Evolutionary conservation across 805 yeast genomes (phyloP), one percentile per base, ranked within the genome.

Genomic region (Nakazawaea ambrosiae): DNA sequence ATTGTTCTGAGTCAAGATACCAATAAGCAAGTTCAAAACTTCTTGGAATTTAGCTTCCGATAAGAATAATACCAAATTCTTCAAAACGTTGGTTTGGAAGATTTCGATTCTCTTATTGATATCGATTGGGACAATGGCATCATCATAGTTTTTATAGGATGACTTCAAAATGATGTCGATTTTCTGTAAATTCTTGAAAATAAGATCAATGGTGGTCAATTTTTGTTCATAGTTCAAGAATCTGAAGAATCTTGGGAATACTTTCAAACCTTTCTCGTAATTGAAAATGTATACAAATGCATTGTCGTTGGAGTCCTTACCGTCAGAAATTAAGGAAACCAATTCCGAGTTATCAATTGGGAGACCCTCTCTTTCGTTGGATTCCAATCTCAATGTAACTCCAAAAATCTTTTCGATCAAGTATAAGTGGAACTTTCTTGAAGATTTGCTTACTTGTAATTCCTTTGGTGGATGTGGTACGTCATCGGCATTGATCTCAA

Each of bases 231-330:
- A 70, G 28, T 75, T 65, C 51, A 90, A 68, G 57, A 88, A 85
- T 53, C 86, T 83, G 67, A 87, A 87, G 42, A 86, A 71, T 61
- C 98, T 78, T 36, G 92, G 88, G 64, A 90, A 78, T 26, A 87
- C 73, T 58, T 87, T 89, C 66, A 87, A 78, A 40, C 95, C 92
- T 61, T 90, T 90, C 50, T 85, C 85, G 54, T 81, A 83, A 20
- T 84, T 75, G 46, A 90, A 69, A 54, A 86, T 77, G 47, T 88
- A 86, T 37, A 88, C 74, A 51, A 89, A 89, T 27, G 95, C 92
- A 53, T 81, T 81, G 20, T 77, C 77, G 38, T 79, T 75, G 41
- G 73, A 68, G n/a, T 71, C 66, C n/a, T 59, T 60, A 3, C 61
- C 59, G 8, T 63, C 58, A 34, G 64, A 62, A 23, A 72, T 61